Evolutionary conservation across 108 stramenopile genomes (phyloP).

Genomic region (Conticribra weissflogii): DNA sequence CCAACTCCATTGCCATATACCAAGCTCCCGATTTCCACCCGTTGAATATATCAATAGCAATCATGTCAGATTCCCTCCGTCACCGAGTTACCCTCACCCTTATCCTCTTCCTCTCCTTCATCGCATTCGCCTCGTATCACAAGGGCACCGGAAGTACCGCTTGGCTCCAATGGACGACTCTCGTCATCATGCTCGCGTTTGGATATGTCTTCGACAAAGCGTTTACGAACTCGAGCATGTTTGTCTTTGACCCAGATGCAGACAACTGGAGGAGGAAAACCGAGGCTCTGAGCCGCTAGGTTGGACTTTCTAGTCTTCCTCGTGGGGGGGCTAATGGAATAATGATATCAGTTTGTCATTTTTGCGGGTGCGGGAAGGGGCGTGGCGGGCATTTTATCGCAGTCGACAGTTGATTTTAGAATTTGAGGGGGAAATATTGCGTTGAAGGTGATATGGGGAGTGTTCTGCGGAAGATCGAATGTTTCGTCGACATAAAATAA

Average conservation of each 20-base stretch:
- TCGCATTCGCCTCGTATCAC: slow-evolving; percentile 85
- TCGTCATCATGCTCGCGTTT: slow-evolving; percentile 68
- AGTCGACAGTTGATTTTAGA: too few relatives aligned
- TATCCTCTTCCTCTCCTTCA: slow-evolving; percentile 67
- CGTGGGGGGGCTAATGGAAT: too few relatives aligned
- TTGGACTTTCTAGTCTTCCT: too few relatives aligned
- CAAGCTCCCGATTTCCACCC: too few relatives aligned
- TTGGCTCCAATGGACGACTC: slow-evolving; percentile 80
- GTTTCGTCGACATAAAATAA: too few relatives aligned
- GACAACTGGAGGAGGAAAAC: slow-evolving; percentile 93
- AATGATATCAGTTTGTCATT: too few relatives aligned
- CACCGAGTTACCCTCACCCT: slow-evolving; percentile 51
- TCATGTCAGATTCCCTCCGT: slow-evolving; percentile 48
- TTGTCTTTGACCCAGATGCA: slow-evolving; percentile 92
- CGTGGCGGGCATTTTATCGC: too few relatives aligned
- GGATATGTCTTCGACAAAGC: slow-evolving; percentile 72
- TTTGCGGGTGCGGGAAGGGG: too few relatives aligned
- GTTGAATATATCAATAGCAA: too few relatives aligned
- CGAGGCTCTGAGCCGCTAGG: slow-evolving; percentile 50
- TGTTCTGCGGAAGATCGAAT: too few relatives aligned
- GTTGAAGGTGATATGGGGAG: too few relatives aligned
- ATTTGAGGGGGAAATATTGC: too few relatives aligned
- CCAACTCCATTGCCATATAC: background rate
- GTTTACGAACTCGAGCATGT: slow-evolving; percentile 76
- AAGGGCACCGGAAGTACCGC: slow-evolving; percentile 75